phyloP scores from a whole-genome alignment of 2,329 filamentous ascomycete genomes.

The Xylaria sp. region DNA sequence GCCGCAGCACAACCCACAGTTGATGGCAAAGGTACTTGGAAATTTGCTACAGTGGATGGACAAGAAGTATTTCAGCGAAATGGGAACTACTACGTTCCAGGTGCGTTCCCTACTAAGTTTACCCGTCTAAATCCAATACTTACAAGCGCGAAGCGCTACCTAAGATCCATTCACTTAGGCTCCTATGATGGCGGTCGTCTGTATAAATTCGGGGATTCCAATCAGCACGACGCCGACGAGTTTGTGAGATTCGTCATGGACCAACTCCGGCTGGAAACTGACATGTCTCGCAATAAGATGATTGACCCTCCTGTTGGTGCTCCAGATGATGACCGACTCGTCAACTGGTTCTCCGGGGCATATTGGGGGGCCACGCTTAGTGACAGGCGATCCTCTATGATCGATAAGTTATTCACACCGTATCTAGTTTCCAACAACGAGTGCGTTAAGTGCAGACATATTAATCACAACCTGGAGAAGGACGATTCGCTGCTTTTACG shows the following conservation, averaged over 20 bases:
- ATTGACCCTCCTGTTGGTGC: slow-evolving; percentile 25
- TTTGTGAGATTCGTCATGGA: slow-evolving; percentile 83
- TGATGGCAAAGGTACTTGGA: slow-evolving; percentile 62
- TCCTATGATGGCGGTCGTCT: not conserved
- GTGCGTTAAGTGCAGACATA: not conserved
- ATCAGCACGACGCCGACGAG: slow-evolving; percentile 91
- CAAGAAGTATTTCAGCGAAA: slow-evolving; percentile 50
- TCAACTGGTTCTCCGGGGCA: slow-evolving; percentile 57
- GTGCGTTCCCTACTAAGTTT: slow-evolving; percentile 43
- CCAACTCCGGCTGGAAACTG: slow-evolving; percentile 84
- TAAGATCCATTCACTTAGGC: slow-evolving; percentile 60
- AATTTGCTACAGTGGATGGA: slow-evolving; percentile 62
- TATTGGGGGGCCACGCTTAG: not conserved
- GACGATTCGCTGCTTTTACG: no score
- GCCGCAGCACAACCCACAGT: slow-evolving; percentile 64
- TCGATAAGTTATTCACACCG: not conserved
- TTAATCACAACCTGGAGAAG: no score
- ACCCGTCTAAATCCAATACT: slow-evolving; percentile 11
- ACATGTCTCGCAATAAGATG: slow-evolving; percentile 54
- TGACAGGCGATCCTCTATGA: not conserved
- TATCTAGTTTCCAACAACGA: not conserved
- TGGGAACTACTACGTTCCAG: slow-evolving; percentile 60
- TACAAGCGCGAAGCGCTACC: slow-evolving; percentile 56
- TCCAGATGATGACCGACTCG: slow-evolving; percentile 29
- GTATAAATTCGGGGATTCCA: slow-evolving; percentile 65